These are phyloP conservation scores for Sextonia rubra DNA, from an alignment of 164 flowering plant species.

Conservation along the genomic window DNA sequence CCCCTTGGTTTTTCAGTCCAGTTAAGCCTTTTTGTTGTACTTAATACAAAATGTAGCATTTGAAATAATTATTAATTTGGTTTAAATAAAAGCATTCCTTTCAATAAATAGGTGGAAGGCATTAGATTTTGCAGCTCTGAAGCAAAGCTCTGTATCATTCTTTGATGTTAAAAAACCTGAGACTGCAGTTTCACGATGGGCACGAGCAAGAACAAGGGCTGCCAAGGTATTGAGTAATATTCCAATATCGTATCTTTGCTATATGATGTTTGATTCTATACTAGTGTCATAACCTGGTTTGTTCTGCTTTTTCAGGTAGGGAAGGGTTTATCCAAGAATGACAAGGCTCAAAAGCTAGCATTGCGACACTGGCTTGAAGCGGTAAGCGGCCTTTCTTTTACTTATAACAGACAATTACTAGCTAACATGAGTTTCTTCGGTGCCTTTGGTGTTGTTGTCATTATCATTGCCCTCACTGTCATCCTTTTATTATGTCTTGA, in stretches of 20 bases:
- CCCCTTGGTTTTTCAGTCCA: not conserved
- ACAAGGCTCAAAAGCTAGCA: constrained; percentile 68
- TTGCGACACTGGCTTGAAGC: constrained; percentile 85
- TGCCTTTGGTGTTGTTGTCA: not conserved
- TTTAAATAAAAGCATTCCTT: not conserved
- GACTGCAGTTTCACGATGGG: constrained; percentile 54
- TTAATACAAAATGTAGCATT: not conserved
- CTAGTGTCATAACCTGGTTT: not conserved
- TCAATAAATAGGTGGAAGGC: constrained; percentile 56
- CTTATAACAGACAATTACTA: not conserved
- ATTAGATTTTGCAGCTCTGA: constrained; percentile 49
- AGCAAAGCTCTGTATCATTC: constrained; percentile 45
- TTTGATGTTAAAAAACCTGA: constrained; percentile 39
- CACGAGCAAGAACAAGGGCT: constrained; percentile 45
- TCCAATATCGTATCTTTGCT: not conserved
- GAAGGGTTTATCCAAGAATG: constrained; percentile 68
- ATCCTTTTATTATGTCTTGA: too few relatives aligned
- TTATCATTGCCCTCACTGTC: too few relatives aligned
- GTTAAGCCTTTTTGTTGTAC: not conserved
- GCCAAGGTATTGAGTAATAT: constrained; percentile 45
- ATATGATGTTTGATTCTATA: not conserved
- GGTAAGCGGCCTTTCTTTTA: constrained; percentile 30
- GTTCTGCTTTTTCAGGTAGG: constrained; percentile 46
- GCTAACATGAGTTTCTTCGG: not conserved
- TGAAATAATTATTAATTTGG: not conserved